Evolutionary conservation across 2,329 filamentous ascomycete genomes (phyloP), one percentile per base, ranked within the genome.

Genomic region (Intubia oerlemansii): DNA sequence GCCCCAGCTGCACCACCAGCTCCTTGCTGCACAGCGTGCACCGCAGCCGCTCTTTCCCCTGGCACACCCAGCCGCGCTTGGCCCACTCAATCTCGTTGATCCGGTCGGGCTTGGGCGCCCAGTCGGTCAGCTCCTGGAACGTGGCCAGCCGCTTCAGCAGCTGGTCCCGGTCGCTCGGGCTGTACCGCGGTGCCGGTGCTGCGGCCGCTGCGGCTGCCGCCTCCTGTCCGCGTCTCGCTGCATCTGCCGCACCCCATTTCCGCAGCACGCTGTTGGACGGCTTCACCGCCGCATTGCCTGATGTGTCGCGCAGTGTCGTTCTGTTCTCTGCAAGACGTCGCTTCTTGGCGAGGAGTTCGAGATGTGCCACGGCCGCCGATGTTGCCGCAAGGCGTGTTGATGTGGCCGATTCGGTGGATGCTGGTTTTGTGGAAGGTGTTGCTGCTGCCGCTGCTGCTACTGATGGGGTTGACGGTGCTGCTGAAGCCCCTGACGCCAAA

Each of bases 31-130:
- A 98, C 3, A 84, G 68, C 23, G 76, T 72, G 46, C 88, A 98
- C 12, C 71, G 68, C 11, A 95, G 80, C 4, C 77, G 77, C 49
- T 91, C 82, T 38, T 71, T 70, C 40, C 75, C 75, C 25, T 76
- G 69, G 42, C 85, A 93, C 4, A 74, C 61, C 85, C 88, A 98
- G 1, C 85, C 85, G 33, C 78, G 59, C 55, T 85, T 92, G 1
- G 84, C 84, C 88, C 88, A 98, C 47, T 82, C 76, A 7, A 93
- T 71, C 51, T 95, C 88, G 44, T 70, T 81, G 40, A 95, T 72
- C 19, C 59, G 61, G 29, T 84, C 67, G 0, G 88, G 84, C 47
- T 95, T 95, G 0, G 80, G 77, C n/a, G 78, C 76, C 85, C 85
- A 98, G 45, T 77, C 67, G 30, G 81, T 88, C 27, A 95, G 71